Conservation (phyloP, 2,329 filamentous ascomycete genomes). For the Ramularia collo-cygni region DNA sequence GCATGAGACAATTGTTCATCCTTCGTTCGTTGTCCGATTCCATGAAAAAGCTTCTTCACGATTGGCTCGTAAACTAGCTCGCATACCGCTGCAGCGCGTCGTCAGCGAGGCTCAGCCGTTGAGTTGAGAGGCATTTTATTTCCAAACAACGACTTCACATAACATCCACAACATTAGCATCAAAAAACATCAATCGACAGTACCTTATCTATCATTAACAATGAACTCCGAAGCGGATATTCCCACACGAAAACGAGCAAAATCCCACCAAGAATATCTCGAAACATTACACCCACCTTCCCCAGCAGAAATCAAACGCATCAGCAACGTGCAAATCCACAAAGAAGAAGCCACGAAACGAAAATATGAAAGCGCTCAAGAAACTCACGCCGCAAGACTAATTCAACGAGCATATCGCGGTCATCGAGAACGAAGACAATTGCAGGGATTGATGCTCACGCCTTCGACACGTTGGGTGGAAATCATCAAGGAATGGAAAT, state of each 20-base stretch:
- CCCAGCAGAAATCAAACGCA: slow-evolving; percentile 15
- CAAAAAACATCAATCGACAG: too few relatives aligned
- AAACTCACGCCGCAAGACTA: slow-evolving; percentile 24
- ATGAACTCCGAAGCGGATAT: slow-evolving; percentile 2
- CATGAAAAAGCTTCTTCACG: too few relatives aligned
- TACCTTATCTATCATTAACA: too few relatives aligned
- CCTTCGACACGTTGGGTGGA: slow-evolving; percentile 64
- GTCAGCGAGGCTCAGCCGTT: too few relatives aligned
- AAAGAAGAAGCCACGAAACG: slow-evolving; percentile 20
- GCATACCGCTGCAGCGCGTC: too few relatives aligned
- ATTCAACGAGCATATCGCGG: slow-evolving; percentile 63
- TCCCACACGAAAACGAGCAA: slow-evolving; percentile 5
- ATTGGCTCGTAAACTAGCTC: too few relatives aligned
- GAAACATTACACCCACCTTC: slow-evolving; percentile 18
- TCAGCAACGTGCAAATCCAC: slow-evolving; percentile 19
- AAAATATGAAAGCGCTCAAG: slow-evolving; percentile 22
- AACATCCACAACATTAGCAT: too few relatives aligned
- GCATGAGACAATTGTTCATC: too few relatives aligned
- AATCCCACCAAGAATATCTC: slow-evolving; percentile 23
- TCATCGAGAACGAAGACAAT: slow-evolving; percentile 64
- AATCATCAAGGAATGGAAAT: slow-evolving; percentile 38
- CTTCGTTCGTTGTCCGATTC: too few relatives aligned
- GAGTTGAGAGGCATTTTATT: too few relatives aligned
- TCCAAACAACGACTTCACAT: too few relatives aligned
- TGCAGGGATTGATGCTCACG: slow-evolving; percentile 61